A percentile compares a stretch with the other conserved stretches of the same genome.
Conservation (phyloP, 2,329 filamentous ascomycete genomes). For the Ceratocystis albifundus region DNA sequence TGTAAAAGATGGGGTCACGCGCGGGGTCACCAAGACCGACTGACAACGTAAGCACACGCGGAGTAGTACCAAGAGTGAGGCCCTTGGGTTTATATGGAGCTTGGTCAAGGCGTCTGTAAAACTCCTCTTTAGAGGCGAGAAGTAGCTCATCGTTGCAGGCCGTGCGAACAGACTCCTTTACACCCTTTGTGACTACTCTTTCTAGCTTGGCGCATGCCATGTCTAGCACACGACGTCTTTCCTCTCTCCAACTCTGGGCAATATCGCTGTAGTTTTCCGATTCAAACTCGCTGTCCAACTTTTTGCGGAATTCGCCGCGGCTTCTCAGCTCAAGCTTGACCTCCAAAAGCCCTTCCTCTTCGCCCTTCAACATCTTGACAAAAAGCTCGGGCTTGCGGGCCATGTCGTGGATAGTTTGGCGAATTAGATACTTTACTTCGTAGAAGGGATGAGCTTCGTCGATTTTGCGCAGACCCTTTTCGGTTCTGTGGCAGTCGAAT, state of each 20-base stretch:
- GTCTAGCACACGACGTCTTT: constrained; percentile 76
- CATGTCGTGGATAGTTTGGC: constrained; percentile 73
- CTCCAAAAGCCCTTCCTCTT: constrained; percentile 84
- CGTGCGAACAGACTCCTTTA: constrained; percentile 87
- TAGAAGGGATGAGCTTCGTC: constrained; percentile 94
- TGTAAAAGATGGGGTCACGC: constrained; percentile 77
- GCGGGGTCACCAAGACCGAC: constrained; percentile 65
- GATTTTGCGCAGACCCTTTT: constrained; percentile 87
- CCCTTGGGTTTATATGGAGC: constrained; percentile 92
- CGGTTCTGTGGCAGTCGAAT: constrained; percentile 79
- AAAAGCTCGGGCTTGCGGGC: constrained; percentile 79
- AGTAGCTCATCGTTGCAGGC: constrained; percentile 89
- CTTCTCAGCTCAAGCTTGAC: constrained; percentile 69
- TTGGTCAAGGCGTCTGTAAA: constrained; percentile 81
- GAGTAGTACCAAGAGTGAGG: constrained; percentile 76
- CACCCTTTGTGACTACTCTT: constrained; percentile 72
- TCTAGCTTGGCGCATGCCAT: constrained; percentile 71
- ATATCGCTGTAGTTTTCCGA: constrained; percentile 93
- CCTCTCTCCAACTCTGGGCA: constrained; percentile 86
- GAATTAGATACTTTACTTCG: constrained; percentile 91
- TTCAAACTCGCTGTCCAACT: constrained; percentile 71
- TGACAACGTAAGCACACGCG: constrained; percentile 75
- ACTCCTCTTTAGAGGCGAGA: constrained; percentile 78
- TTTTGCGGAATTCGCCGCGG: constrained; percentile 61
- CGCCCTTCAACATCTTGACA: constrained; percentile 92